Percentiles rank a stretch among this genome's conserved stretches.
These are phyloP conservation scores for Volvariella volvacea DNA, from an alignment of 1,284 basidiomycete genomes.

Conservation along the genomic window DNA sequence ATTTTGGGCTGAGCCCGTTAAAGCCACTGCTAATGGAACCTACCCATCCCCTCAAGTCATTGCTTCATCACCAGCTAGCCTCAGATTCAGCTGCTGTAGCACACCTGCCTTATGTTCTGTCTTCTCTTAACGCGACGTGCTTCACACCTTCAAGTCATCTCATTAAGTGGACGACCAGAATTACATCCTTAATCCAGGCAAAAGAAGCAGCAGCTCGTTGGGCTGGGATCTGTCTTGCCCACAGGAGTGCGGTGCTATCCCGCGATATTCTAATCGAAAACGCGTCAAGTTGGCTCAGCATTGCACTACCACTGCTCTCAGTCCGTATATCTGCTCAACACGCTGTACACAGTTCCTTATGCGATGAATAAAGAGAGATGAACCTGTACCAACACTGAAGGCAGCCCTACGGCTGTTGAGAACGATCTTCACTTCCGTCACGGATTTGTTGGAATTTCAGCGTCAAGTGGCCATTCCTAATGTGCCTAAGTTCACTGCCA, in stretches of 20 bases:
- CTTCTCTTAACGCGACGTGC: constrained; percentile 39
- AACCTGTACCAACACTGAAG: constrained; percentile 50
- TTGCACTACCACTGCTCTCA: constrained; percentile 57
- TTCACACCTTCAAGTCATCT: constrained; percentile 57
- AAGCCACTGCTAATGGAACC: not conserved
- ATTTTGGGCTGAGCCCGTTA: constrained; percentile 24
- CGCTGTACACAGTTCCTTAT: constrained; percentile 15
- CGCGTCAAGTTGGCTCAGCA: constrained; percentile 63
- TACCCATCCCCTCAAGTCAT: constrained; percentile 48
- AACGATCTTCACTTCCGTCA: constrained; percentile 50
- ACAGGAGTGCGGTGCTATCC: constrained; percentile 53
- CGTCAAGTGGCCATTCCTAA: constrained; percentile 67
- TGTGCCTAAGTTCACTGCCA: constrained; percentile 59
- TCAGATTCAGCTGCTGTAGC: constrained; percentile 54
- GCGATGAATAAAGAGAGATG: constrained; percentile 48
- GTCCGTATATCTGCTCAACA: constrained; percentile 38
- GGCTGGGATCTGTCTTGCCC: constrained; percentile 69
- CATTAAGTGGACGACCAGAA: constrained; percentile 64
- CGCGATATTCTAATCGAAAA: constrained; percentile 56
- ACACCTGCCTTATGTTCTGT: constrained; percentile 53
- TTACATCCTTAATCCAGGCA: constrained; percentile 67
- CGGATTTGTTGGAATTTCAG: constrained; percentile 65
- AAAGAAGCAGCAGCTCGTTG: constrained; percentile 67
- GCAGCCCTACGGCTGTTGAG: constrained; percentile 55
- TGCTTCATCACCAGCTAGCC: constrained; percentile 64